These are phyloP conservation scores for Cryptococcus hybrid DNA, from an alignment of 1,284 basidiomycete species.

Conservation along the genomic window DNA sequence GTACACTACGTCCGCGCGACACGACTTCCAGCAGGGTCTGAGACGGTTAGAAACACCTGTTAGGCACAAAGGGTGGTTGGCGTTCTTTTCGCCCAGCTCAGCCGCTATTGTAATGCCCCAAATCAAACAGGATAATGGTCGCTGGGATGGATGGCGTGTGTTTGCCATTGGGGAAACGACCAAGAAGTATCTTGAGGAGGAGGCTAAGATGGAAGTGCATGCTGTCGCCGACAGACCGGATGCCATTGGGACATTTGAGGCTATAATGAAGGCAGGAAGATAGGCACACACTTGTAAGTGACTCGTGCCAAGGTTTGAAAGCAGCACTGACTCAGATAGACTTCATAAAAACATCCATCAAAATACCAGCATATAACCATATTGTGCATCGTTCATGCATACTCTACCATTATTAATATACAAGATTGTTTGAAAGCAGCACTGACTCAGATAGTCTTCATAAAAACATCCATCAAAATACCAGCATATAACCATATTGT, in stretches of 20 bases:
- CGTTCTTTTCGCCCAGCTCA: conserved; percentile 45
- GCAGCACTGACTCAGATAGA: no score
- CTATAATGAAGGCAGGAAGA: conserved; percentile 6
- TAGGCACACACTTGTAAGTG: not conserved
- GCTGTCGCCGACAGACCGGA: conserved; percentile 41
- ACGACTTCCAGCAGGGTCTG: conserved; percentile 2
- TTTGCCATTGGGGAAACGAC: conserved; percentile 47
- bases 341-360: no score
- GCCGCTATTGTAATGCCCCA: conserved; percentile 30
- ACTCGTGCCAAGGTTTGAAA: no score
- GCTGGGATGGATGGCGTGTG: conserved; percentile 12
- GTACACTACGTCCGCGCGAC: conserved; percentile 19
- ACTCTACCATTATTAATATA: no score
- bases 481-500: no score
- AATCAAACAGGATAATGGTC: conserved; percentile 5
- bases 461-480: no score
- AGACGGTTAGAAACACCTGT: not conserved
- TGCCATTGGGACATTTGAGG: conserved; percentile 27
- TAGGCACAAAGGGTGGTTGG: conserved; percentile 25
- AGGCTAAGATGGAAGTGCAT: conserved; percentile 22
- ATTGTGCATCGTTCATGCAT: no score
- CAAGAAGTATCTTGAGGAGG: conserved; percentile 16
- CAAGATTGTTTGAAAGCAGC: no score
- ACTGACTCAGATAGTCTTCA: no score
- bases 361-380: no score